Evolutionary conservation across 805 yeast genomes (phyloP).

Genomic region (Yarrowia bubula): DNA sequence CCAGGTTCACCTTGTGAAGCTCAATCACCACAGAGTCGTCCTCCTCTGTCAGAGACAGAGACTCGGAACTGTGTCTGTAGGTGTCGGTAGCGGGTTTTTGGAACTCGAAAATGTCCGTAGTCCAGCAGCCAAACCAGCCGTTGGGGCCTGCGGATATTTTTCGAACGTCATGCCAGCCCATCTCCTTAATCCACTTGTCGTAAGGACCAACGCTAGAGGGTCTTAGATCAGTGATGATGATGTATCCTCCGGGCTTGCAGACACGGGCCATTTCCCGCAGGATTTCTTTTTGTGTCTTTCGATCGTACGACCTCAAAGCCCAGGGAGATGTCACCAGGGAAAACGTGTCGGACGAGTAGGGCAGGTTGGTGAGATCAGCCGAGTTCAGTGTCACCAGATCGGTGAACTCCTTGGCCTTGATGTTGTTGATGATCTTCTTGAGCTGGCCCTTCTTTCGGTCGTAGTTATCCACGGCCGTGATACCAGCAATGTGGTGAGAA

Average conservation of each 20-base stretch:
- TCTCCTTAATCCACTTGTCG: conserved; percentile 15
- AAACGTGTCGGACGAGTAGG: conserved; percentile 5
- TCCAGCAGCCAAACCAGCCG: conserved; percentile 26
- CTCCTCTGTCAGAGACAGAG: not conserved
- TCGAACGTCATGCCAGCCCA: conserved; percentile 21
- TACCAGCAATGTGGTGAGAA: not conserved
- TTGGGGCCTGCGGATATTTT: conserved; percentile 20
- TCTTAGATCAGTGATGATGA: conserved; percentile 11
- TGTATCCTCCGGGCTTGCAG: conserved; percentile 17
- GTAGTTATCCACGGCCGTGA: conserved; percentile 17
- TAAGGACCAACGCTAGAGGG: not conserved
- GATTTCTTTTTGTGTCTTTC: not conserved
- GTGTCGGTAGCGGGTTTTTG: conserved; percentile 4
- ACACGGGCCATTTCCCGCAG: conserved; percentile 24
- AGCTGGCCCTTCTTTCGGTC: conserved; percentile 15
- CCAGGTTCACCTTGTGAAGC: conserved; percentile 4
- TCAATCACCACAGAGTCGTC: conserved; percentile 8
- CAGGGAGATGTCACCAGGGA: conserved; percentile 18
- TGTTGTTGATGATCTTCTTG: conserved; percentile 20
- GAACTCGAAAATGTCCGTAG: conserved; percentile 2
- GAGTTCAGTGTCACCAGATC: conserved; percentile 15
- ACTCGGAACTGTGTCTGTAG: conserved; percentile 11
- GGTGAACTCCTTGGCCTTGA: conserved; percentile 23
- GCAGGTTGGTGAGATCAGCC: conserved; percentile 16
- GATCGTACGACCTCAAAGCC: not conserved